phyloP scores from a whole-genome alignment of 2,329 filamentous ascomycete genomes.

The Aspergillus sojae region DNA sequence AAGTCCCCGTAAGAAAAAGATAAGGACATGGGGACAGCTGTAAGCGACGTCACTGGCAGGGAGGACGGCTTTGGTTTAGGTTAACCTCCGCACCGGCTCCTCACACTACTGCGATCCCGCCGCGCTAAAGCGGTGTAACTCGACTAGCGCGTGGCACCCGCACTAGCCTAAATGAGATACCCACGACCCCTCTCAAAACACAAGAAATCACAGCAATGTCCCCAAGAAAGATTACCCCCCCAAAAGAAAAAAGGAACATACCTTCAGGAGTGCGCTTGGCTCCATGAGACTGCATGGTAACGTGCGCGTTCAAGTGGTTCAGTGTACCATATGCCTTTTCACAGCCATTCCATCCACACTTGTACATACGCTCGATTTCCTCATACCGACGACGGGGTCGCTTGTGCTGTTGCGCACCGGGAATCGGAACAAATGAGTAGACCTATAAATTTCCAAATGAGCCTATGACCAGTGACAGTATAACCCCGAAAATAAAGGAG shows the following conservation, averaged over 20 bases:
- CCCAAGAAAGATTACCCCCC: neutral
- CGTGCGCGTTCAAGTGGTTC: conserved; percentile 96
- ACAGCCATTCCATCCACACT: conserved; percentile 97
- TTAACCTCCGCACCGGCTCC: conserved; percentile 51
- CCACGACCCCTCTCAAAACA: conserved; percentile 36
- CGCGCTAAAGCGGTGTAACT: conserved; percentile 55
- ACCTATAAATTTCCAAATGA: conserved; percentile 61
- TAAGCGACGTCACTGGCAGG: neutral
- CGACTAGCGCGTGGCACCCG: conserved; percentile 44
- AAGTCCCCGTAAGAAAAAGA: neutral
- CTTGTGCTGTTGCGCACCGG: conserved; percentile 96
- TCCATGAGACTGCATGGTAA: conserved; percentile 98
- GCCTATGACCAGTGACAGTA: conserved; percentile 15
- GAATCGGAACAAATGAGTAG: conserved; percentile 97
- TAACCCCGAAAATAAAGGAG: neutral
- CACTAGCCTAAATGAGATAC: conserved; percentile 44
- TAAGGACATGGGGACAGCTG: neutral
- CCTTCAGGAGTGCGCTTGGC: conserved; percentile 95
- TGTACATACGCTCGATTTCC: conserved; percentile 99
- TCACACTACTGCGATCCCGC: conserved; percentile 57
- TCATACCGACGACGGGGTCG: conserved; percentile 90
- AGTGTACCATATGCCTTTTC: conserved; percentile 98
- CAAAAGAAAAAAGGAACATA: conserved; percentile 58
- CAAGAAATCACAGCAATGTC: conserved; percentile 6
- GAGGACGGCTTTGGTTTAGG: conserved; percentile 24